Percentiles rank a stretch among this genome's conserved stretches.
Conservation (phyloP, 371 early-diverging fungal species). For the Paraphysoderma sedebokerense region DNA sequence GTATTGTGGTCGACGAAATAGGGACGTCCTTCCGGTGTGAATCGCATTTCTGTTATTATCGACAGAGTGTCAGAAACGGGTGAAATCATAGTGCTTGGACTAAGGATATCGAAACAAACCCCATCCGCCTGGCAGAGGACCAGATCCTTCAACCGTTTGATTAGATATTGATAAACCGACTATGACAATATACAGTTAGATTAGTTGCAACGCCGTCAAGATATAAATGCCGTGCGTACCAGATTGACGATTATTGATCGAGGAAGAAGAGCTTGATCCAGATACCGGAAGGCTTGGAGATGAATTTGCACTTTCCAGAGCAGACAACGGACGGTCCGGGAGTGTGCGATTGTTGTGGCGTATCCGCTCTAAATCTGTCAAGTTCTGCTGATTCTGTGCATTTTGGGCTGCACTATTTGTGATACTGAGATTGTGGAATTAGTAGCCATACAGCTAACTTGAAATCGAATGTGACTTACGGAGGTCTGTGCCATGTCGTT, state of each 20-base stretch:
- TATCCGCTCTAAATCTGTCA: constrained; percentile 51
- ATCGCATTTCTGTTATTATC: constrained; percentile 38
- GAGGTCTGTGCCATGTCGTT: constrained; percentile 53
- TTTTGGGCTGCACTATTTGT: constrained; percentile 17
- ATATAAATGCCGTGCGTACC: too few relatives aligned
- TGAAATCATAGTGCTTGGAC: neutral
- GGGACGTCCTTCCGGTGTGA: constrained; percentile 74
- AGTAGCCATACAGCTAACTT: too few relatives aligned
- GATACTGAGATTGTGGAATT: constrained; percentile 6
- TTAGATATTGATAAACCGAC: neutral
- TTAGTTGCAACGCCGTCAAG: too few relatives aligned
- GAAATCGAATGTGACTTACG: too few relatives aligned
- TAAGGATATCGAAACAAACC: constrained; percentile 15
- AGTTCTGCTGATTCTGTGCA: constrained; percentile 27
- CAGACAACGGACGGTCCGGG: constrained; percentile 23
- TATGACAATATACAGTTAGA: too few relatives aligned
- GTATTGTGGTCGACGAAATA: constrained; percentile 97
- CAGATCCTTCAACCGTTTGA: constrained; percentile 44
- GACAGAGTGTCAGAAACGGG: neutral
- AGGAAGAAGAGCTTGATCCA: too few relatives aligned
- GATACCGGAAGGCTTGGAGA: too few relatives aligned
- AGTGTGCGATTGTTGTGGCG: constrained; percentile 61
- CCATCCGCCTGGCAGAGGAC: constrained; percentile 90
- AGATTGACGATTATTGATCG: too few relatives aligned
- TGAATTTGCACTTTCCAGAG: too few relatives aligned